Conservation (phyloP, 495 filamentous ascomycete genomes). For the Venustampulla echinocandica region DNA sequence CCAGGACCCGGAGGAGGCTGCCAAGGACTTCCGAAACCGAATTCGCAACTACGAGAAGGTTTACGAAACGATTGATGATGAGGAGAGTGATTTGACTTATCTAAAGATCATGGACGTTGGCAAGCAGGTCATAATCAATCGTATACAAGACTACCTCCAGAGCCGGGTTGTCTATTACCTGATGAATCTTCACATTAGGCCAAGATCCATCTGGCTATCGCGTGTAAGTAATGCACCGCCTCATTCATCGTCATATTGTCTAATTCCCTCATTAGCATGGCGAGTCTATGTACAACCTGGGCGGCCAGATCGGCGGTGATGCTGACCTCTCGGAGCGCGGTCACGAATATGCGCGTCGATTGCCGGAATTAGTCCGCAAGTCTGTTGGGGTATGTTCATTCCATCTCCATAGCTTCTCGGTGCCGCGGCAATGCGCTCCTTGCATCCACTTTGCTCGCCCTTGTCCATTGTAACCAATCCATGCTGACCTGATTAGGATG, state of each 20-base stretch:
- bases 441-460: too few species aligned
- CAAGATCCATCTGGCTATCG: conserved; percentile 95
- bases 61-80: conserved; percentile 78
- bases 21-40: conserved; percentile 82
- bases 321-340: conserved; percentile 79
- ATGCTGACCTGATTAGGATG: conserved; percentile 29
- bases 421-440: not conserved
- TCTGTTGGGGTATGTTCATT: conserved; percentile 56
- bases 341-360: conserved; percentile 69
- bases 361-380: conserved; percentile 71
- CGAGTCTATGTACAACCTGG: conserved; percentile 84
- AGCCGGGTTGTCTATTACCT: conserved; percentile 94
- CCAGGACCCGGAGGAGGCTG: conserved; percentile 85
- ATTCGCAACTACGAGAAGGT: conserved; percentile 96
- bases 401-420: not conserved
- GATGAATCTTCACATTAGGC: conserved; percentile 96
- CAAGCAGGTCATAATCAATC: conserved; percentile 91
- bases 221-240: conserved; percentile 49
- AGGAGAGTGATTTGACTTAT: conserved; percentile 80
- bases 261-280: conserved; percentile 55
- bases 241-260: not conserved
- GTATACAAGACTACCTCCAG: conserved; percentile 92
- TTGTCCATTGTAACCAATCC: conserved; percentile 3
- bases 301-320: conserved; percentile 85
- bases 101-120: conserved; percentile 97